Evolutionary conservation across 345 rosid species (phyloP), one percentile per base, ranked within the genome.

Genomic region (Camelina laxa): DNA sequence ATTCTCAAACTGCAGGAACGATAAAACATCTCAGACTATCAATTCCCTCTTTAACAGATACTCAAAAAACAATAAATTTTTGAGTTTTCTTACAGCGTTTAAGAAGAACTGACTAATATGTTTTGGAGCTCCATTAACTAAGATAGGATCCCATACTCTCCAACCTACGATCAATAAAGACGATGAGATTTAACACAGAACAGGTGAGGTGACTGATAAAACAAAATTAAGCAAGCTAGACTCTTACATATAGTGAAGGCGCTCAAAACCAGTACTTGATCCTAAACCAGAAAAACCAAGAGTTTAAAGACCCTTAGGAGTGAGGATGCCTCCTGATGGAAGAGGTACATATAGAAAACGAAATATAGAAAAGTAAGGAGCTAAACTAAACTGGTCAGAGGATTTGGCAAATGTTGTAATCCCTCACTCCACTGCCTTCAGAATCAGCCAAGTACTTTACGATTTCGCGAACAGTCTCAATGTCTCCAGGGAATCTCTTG

Each of bases 131-230:
- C 88, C 93, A 6, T 89, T 84, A 75, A 92, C 90, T 80, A 91
- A 69, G 22, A 79, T 49, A 19, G 99, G 97, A 86, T 95, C 97
- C 97, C 99, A 95, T 9, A 80, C 92, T 75, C 90, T 95, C 96
- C 75, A 94, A 75, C 90, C 98, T 94, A 59, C 38, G 71, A 38
- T 60, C 35, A 33, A 50, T 9, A 0, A 45, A 60, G 45, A 69
- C 60, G 75, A 19, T 27, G 17, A 33, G 3, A 21, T 35, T 60
- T 39, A 64, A 36, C 4, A 62, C 10, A 65, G 42, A 59, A 16
- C 7, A 58, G 0, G 51, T 38, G 27, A 41, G 33, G 35, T 10
- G 31, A 44, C 33, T 4, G 0, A 75, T n/a, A 48, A 35, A 74
- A 55, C 49, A 27, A 27, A 27, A n/a, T n/a, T 2, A 17, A 30